Evolutionary conservation across 805 yeast genomes (phyloP), one percentile per base, ranked within the genome.

Genomic region (Cyberlindnera americana): DNA sequence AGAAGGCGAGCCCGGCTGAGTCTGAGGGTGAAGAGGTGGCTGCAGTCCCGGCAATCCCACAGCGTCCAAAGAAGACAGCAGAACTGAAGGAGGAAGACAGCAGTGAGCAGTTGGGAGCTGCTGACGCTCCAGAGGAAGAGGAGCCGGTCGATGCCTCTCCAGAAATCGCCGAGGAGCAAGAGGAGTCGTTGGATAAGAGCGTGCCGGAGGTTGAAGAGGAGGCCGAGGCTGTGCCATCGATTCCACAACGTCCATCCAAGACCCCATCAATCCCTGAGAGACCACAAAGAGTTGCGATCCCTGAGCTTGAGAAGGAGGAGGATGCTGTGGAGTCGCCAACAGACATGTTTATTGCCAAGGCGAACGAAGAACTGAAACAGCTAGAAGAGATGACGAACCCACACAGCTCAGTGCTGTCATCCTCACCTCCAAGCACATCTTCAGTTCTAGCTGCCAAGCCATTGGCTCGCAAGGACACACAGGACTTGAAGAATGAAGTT

Each of bases 231-330:
- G 18, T 8, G 14, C n/a, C 14, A 8, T 6, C 32, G 5, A 28
- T 43, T 19, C 48, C 49, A 15, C 30, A 25, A 9, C 45, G 43
- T 27, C 50, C 50, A 17, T n/a, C 26, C 13, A 31, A 31, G 36
- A 33, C 23, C 13, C 25, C 35, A 24, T 8, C 18, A 3, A 35
- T 35, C 28, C 44, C 48, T 14, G 30, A 36, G 22, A 44, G 48
- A 41, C 44, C 47, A 15, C 37, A 35, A 26, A 39, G 34, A 27
- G 26, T 19, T 3, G 10, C 29, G n/a, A 24, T 16, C 4, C 33
- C 32, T 15, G 13, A 21, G 6, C 7, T 27, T 7, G 9, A 21
- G 10, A 13, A 18, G 13, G 29, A 28, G 4, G 38, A 19, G 5
- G 35, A 25, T 8, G 13, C 32, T 8, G 19, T 23, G 14, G 44